A percentile compares a stretch with the other conserved stretches of the same genome.
Conservation (phyloP, 2,329 filamentous ascomycete genomes). For the Cladophialophora bantiana region DNA sequence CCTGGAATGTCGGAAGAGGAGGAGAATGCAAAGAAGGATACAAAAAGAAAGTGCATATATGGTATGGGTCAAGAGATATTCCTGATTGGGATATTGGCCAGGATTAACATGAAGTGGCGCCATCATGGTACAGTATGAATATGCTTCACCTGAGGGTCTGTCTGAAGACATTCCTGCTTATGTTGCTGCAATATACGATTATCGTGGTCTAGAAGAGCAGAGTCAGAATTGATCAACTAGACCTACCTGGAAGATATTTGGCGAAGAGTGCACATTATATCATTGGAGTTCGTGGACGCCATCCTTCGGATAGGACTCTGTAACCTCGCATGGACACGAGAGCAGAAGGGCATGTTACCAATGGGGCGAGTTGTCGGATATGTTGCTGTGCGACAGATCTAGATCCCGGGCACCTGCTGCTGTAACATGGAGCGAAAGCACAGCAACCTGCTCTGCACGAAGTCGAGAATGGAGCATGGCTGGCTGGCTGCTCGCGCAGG, state of each 20-base stretch:
- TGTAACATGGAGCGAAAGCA: constrained; percentile 13
- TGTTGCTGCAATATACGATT: neutral
- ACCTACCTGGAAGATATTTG: constrained; percentile 10
- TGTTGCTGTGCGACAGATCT: constrained; percentile 20
- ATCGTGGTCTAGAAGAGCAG: neutral
- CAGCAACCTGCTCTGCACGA: neutral
- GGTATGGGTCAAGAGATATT: constrained; percentile 3
- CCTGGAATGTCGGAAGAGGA: constrained; percentile 1
- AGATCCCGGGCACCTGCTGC: constrained; percentile 2
- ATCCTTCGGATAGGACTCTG: constrained; percentile 9
- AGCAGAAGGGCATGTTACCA: constrained; percentile 10
- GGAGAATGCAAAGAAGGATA: constrained; percentile 11
- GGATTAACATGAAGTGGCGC: constrained; percentile 7
- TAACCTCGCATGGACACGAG: constrained; percentile 20
- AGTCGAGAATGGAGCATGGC: constrained; percentile 17
- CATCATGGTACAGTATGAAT: constrained; percentile 15
- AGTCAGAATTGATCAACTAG: neutral
- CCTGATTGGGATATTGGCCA: neutral
- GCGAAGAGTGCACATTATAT: constrained; percentile 10
- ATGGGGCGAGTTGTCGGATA: constrained; percentile 1
- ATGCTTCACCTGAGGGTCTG: constrained; percentile 6
- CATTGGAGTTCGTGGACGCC: neutral
- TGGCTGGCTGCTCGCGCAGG: constrained; percentile 11
- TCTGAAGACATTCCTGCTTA: constrained; percentile 5
- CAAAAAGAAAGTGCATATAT: constrained; percentile 15